Evolutionary conservation across 768 basidiomycete species (phyloP).

Genomic region (Calocera viscosa): DNA sequence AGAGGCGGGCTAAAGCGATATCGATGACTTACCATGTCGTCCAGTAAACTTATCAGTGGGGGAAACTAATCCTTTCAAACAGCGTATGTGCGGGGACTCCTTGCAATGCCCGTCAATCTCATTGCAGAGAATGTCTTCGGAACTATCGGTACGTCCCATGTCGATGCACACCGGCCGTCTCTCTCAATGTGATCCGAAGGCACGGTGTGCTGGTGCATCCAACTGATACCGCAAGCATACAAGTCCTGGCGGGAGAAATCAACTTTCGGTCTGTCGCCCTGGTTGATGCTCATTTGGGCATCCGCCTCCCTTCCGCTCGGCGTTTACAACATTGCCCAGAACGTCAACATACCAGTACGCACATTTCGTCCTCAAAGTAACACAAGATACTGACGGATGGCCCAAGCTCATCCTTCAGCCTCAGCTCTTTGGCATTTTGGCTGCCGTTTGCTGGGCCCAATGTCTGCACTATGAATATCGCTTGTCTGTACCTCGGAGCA

Average conservation of each 20-base stretch:
- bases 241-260: conserved; percentile 60
- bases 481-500: conserved; percentile 23
- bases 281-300: conserved; percentile 59
- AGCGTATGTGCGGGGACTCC: not conserved
- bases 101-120: not conserved
- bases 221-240: conserved; percentile 56
- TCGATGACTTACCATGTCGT: too few species aligned
- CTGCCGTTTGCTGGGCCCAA: conserved; percentile 53
- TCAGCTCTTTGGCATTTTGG: conserved; percentile 42
- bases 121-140: not conserved
- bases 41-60: too few species aligned
- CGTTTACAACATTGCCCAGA: conserved; percentile 49
- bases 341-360: conserved; percentile 35
- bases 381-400: conserved; percentile 34
- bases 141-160: not conserved
- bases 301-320: conserved; percentile 48
- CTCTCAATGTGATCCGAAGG: not conserved
- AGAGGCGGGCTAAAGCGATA: too few species aligned
- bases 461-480: conserved; percentile 51
- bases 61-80: not conserved
- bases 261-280: conserved; percentile 55
- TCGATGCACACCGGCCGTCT: not conserved
- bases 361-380: conserved; percentile 10
- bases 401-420: conserved; percentile 47
- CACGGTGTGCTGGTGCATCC: conserved; percentile 9